These are phyloP conservation scores for Geotrichum histeridarum DNA, from an alignment of 1,139 yeast species.

Conservation along the genomic window DNA sequence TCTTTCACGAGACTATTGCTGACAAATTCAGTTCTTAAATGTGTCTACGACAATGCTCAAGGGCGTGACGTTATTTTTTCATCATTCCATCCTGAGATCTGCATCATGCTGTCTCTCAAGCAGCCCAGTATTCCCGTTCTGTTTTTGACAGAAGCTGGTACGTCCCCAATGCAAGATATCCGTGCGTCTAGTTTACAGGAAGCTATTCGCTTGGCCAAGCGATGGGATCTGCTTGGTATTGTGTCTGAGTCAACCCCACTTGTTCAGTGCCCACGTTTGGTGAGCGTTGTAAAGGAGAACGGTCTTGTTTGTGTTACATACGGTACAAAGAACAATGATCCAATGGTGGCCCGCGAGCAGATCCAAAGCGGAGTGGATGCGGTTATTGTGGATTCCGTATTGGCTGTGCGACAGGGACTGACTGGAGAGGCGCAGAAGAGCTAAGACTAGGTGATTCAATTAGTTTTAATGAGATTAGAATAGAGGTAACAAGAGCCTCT, in stretches of 20 bases:
- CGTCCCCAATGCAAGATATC: slow-evolving; percentile 76
- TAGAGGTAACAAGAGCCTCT: too few species aligned
- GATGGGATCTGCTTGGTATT: slow-evolving; percentile 89
- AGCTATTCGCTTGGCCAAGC: slow-evolving; percentile 84
- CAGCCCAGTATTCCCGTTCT: slow-evolving; percentile 82
- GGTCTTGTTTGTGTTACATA: slow-evolving; percentile 94
- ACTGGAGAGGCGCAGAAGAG: neutral
- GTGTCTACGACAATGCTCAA: slow-evolving; percentile 69
- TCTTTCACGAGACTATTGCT: neutral
- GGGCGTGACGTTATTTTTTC: slow-evolving; percentile 88
- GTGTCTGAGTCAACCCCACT: slow-evolving; percentile 86
- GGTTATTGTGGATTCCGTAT: slow-evolving; percentile 89
- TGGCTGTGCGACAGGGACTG: slow-evolving; percentile 85
- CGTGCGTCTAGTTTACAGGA: slow-evolving; percentile 85
- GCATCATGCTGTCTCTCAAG: slow-evolving; percentile 76
- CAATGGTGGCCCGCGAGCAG: slow-evolving; percentile 77
- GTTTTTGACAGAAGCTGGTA: slow-evolving; percentile 85
- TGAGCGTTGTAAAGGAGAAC: slow-evolving; percentile 79
- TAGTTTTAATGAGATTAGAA: neutral
- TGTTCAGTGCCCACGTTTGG: slow-evolving; percentile 80
- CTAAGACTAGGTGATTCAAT: neutral
- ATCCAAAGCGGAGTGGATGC: slow-evolving; percentile 97
- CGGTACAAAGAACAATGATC: slow-evolving; percentile 79
- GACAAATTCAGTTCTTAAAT: slow-evolving; percentile 54
- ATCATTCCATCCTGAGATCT: slow-evolving; percentile 91